These are phyloP conservation scores for Noccaea caerulescens DNA, from an alignment of 345 rosid species.

Conservation along the genomic window DNA sequence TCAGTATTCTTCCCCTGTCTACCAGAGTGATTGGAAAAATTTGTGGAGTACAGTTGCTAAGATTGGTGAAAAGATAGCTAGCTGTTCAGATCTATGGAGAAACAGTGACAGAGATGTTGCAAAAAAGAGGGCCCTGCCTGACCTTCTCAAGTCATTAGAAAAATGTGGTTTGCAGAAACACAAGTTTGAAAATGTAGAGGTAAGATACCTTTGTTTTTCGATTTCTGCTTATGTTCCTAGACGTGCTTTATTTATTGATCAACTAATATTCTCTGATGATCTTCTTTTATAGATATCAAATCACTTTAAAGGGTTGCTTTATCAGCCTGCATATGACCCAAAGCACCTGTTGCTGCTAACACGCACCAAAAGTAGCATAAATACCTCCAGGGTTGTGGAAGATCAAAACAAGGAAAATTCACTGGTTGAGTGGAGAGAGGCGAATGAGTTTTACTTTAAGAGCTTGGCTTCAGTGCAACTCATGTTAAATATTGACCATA, in stretches of 20 bases:
- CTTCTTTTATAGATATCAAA: slow-evolving; percentile 55
- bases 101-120: slow-evolving; percentile 55
- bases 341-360: slow-evolving; percentile 63
- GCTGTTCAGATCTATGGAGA: slow-evolving; percentile 73
- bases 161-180: slow-evolving; percentile 75
- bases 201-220: slow-evolving; percentile 34
- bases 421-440: slow-evolving; percentile 63
- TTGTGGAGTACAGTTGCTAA: slow-evolving; percentile 59
- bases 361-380: slow-evolving; percentile 45
- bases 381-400: slow-evolving; percentile 41
- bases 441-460: slow-evolving; percentile 76
- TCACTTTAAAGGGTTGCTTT: slow-evolving; percentile 60
- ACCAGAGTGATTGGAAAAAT: slow-evolving; percentile 58
- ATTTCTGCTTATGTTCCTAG: slow-evolving; percentile 28
- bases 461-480: slow-evolving; percentile 78
- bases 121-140: slow-evolving; percentile 73
- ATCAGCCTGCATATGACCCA: slow-evolving; percentile 68
- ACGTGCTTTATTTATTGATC: slow-evolving; percentile 27
- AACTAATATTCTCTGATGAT: slow-evolving; percentile 29
- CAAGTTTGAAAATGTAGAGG: slow-evolving; percentile 72
- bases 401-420: slow-evolving; percentile 32
- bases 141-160: slow-evolving; percentile 76
- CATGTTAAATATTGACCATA: slow-evolving; percentile 62
- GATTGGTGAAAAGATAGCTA: slow-evolving; percentile 51
- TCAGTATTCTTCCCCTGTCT: slow-evolving; percentile 42